Base-by-base conservation (phyloP, 768 basidiomycete genomes). In the Boletus eberwhitei region DNA sequence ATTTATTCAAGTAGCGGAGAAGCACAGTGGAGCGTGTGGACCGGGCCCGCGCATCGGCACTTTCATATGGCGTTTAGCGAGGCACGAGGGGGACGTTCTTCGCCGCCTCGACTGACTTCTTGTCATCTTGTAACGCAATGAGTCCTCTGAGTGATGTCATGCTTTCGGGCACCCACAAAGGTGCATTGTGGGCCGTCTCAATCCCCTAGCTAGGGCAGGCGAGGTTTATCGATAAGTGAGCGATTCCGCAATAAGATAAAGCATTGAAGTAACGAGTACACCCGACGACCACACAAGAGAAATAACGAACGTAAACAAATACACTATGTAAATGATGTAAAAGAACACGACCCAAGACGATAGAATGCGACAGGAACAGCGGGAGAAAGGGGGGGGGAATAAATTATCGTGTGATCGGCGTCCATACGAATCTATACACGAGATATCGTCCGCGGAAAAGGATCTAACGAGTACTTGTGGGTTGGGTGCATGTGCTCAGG, bases 381-480 rank as follows among this genome's bases (percentile, higher is more conserved):
- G 31, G 22, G n/a, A 29, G 21, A n/a, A 29, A 53, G 19, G 26
- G 2, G 22, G 9, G 40, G 3, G 34, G 19, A 34, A 9, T 34
- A 9, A 9, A 57, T 67, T 52, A 67, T 48, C 55, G 47, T 52
- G 19, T 22, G 43, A 51, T 17, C n/a, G n/a, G 34, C 11, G 61
- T 59, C 43, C 51, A 17, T 55, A 53, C 36, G 38, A 34, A 57
- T 55, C 45, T 47, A 50, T 57, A 48, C 9, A 22, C 40, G 16
- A 46, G 34, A 44, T 45, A 50, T 37, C 32, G 53, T 62, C 58
- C 60, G 22, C 19, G 41, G 59, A 34, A 52, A 48, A 38, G 39
- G 21, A 53, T 52, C 22, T 42, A 41, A 36, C 12, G 9, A 45
- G 16, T 32, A 8, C 26, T 42, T 41, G 45, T 22, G 32, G 29